Conservation (phyloP, 176 grass and related monocot genomes). For the Pharus latifolius region DNA sequence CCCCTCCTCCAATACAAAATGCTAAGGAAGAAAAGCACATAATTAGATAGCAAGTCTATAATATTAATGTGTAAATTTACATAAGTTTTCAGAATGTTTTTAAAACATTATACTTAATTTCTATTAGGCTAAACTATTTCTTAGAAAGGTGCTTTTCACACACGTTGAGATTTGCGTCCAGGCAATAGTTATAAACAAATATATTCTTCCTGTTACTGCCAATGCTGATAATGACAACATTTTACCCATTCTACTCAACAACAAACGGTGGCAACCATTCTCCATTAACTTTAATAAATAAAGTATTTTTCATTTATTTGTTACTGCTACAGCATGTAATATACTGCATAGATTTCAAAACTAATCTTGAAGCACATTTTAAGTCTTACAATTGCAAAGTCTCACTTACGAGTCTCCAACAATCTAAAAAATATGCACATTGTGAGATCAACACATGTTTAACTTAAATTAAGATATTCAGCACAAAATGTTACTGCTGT, state of each 20-base stretch:
- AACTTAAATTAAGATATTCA: too few relatives aligned
- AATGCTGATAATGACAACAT: neutral
- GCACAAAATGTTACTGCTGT: too few relatives aligned
- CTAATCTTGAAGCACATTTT: too few relatives aligned
- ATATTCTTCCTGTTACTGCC: neutral
- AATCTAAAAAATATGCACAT: too few relatives aligned
- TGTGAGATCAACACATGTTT: too few relatives aligned
- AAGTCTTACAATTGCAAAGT: too few relatives aligned
- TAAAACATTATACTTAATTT: neutral
- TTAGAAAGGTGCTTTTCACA: neutral
- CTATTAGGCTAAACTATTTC: neutral
- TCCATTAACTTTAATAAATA: neutral
- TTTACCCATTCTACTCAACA: neutral
- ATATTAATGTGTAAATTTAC: neutral
- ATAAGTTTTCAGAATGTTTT: neutral
- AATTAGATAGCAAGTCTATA: neutral
- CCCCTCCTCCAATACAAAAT: constrained; percentile 84
- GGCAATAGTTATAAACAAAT: neutral
- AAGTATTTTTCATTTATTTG: neutral
- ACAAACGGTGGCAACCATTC: neutral
- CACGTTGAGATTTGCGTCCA: neutral
- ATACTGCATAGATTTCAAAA: too few relatives aligned
- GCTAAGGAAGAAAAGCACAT: constrained; percentile 28
- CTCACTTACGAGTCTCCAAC: too few relatives aligned
- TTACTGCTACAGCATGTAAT: neutral